Evolutionary conservation across 23 red algal genomes (phyloP).

Genomic region (Gracilaria vermiculophylla): DNA sequence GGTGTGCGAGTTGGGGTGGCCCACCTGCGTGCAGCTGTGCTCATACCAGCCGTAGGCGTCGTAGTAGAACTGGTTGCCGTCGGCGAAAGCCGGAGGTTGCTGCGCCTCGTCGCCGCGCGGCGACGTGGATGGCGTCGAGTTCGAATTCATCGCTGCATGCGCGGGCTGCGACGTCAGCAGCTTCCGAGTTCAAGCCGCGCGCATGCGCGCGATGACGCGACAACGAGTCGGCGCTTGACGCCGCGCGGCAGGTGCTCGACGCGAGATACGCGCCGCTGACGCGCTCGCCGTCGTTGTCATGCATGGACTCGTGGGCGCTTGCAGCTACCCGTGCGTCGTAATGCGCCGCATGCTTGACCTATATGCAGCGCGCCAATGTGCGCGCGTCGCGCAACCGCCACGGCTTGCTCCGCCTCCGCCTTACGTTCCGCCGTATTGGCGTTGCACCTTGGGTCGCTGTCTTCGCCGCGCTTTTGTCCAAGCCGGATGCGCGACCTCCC

Average conservation of each 20-base stretch:
- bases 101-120: neutral
- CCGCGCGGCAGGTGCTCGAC: too few species aligned
- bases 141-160: too few species aligned
- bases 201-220: too few species aligned
- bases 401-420: too few species aligned
- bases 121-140: neutral
- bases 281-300: neutral
- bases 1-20: neutral
- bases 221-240: too few species aligned
- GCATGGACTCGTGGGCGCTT: neutral
- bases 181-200: too few species aligned
- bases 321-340: conserved; percentile 1
- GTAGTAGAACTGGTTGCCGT: neutral
- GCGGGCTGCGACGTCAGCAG: too few species aligned
- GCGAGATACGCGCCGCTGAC: too few species aligned
- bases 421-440: neutral
- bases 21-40: conserved; percentile 41
- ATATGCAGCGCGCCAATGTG: too few species aligned
- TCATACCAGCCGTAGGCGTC: conserved; percentile 49
- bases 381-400: neutral
- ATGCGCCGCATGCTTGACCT: neutral
- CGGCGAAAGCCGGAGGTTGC: neutral
- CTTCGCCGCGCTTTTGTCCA: neutral
- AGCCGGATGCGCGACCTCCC: too few species aligned
- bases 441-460: neutral